Evolutionary conservation across 805 yeast species (phyloP), one percentile per base, ranked within the genome.

Genomic region (Metschnikowia gelsemii): DNA sequence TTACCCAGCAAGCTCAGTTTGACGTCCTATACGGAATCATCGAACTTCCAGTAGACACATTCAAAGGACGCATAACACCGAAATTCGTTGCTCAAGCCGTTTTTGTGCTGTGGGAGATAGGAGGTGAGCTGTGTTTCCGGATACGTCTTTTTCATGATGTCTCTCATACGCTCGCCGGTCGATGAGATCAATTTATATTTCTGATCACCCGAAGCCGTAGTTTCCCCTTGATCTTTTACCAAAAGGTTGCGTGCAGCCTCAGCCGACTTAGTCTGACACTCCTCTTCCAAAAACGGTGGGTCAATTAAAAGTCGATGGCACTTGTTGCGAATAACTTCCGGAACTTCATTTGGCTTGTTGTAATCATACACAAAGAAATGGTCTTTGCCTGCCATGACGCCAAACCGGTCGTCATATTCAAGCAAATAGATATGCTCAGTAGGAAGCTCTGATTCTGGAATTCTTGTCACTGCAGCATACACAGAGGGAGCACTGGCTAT

Each of bases 401-500:
- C 79, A 61, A 89, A 89, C 56, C 97, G 74, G 40, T 70, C 76
- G 58, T 90, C 96, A 57, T 57, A 85, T 59, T 90, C 97, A 42
- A 89, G 68, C 40, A 89, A 68, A 57, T 84, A 86, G 14, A 88
- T 81, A 37, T 84, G 76, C 39, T 79, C 54, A 0, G 88, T 86
- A 27, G 90, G 90, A 26, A 84, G 50, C 3, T 70, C 66, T 5
- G 61, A 62, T 7, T 61, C 60, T 3, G 79, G 77, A 38, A 76
- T 70, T 43, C 76, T 75, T 48, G 73, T 74, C 32, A 88, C 76
- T 0, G 91, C 93, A 1, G 95, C 95, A 64, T 83, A 89, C 3
- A 87, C 96, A 0, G 96, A 85, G 14, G 97, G 96, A 1, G 96
- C 96, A 65, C 90, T 80, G 1, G 85, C 87, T 39, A 89, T 75